Base-by-base conservation (phyloP, 345 rosid genomes). In the Arabis hirsuta region DNA sequence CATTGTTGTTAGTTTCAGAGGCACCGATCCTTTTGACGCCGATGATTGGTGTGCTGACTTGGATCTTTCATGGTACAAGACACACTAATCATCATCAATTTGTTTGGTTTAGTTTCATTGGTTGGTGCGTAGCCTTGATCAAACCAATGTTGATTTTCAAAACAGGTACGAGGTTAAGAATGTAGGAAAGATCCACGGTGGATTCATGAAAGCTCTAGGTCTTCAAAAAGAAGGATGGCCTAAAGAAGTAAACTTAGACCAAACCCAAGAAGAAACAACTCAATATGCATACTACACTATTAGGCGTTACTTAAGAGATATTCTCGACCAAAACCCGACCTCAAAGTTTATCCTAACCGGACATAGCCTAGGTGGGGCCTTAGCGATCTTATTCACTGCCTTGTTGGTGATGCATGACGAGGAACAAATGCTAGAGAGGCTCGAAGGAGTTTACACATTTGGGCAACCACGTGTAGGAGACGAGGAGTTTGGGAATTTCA, bases 401-500 rank as follows among this genome's bases (percentile, higher is more conserved):
- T 80, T 81, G 60, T 53, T 86, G 0, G 55, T 48, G 12, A 60
- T 86, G 8, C 87, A 86, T 7, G 80, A 71, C 2, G 88, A 86
- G 65, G 67, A 63, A 26, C 2, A 54, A 74, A 52, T 84, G 81
- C 16, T 86, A 70, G 69, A 78, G n/a, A 78, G 69, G 63, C 55
- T 86, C 48, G 85, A 83, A 27, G 88, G 84, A 7, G 84, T 84
- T 54, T 84, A 78, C 76, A 84, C 88, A 9, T 82, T 84, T 36
- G 88, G 91, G 55, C 86, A 87, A 65, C 91, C 91, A 6, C 75
- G 87, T 14, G 88, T 84, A 2, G 88, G 87, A 44, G 87, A 87
- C 27, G 24, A 53, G 20, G 9, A 74, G 5, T 81, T 84, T 48
- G 87, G 83, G 13, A 74, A 47, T 12, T 84, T 67, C 5, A 87